Evolutionary conservation across 306 rosid genomes (phyloP), one percentile per base, ranked within the genome.

Genomic region (Malus sieversii): DNA sequence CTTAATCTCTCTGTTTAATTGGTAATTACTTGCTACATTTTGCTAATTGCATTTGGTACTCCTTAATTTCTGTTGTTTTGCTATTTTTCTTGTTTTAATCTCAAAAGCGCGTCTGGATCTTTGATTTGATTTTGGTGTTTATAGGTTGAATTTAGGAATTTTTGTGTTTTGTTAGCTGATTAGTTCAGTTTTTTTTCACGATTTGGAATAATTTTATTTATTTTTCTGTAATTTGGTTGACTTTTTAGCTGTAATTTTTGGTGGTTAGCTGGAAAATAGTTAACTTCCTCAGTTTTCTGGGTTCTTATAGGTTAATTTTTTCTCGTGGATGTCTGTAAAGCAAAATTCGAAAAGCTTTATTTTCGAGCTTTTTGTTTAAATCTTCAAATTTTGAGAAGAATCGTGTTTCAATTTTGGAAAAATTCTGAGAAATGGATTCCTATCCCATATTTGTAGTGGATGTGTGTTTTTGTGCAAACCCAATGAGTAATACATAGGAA

Each of bases 51-150:
- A 2, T 15, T n/a, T 46, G 19, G n/a, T 15, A 15, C 48, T 57
- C 2, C 46, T 68, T 13, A 32, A 14, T 58, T 77, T 46, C 27
- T 27, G 8, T 30, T 22, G 10, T 22, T 5, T 25, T 53, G 20
- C 18, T 6, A 19, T 4, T 9, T 46, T 44, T 58, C 15, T 63
- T 35, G 27, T 6, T 46, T 10, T 42, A 3, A 23, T 45, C 59
- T 48, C 70, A 44, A 68, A 71, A 81, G 75, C 65, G 19, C 16
- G 46, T 33, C 72, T 75, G 77, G 85, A 84, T 91, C 87, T 81
- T 72, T 48, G 44, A 61, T 60, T 81, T 48, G 44, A 65, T 60
- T 75, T 22, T 29, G 35, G 64, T 53, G 20, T 23, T 9, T 22
- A 25, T 55, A 8, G 53, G 53, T 42, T 14, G 62, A 38, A 38